These are phyloP conservation scores for Vitis hybrid DNA, from an alignment of 177 flowering plant species.

Conservation along the genomic window DNA sequence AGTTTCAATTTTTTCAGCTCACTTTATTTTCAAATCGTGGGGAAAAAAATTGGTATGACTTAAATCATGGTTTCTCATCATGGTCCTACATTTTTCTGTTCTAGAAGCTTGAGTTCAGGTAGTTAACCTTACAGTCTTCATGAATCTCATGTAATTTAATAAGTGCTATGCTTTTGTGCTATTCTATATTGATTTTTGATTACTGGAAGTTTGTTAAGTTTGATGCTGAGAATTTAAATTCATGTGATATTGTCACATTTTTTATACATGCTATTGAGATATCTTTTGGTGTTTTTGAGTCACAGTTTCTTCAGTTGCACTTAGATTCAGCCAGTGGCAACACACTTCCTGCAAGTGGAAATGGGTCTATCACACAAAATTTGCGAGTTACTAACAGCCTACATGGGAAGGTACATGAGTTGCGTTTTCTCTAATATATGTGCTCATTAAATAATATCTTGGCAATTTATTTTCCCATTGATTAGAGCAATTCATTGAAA, in stretches of 20 bases:
- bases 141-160: not conserved
- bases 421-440: not conserved
- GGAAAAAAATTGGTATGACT: too few relatives aligned
- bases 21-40: not conserved
- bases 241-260: not conserved
- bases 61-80: not conserved
- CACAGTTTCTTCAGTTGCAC: constrained; percentile 86
- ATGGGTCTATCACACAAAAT: constrained; percentile 67
- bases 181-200: not conserved
- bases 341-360: constrained; percentile 68
- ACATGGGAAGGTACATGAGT: constrained; percentile 78
- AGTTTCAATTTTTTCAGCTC: not conserved
- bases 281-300: constrained; percentile 9
- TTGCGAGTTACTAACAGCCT: constrained; percentile 78
- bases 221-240: not conserved
- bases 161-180: not conserved
- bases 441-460: not conserved
- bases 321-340: constrained; percentile 87
- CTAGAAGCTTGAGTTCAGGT: not conserved
- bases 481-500: too few relatives aligned
- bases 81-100: not conserved
- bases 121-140: not conserved
- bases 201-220: not conserved
- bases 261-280: constrained; percentile 5
- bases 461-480: not conserved